Base-by-base conservation (phyloP, 305 asterid genomes). In the Coffea humblotiana region DNA sequence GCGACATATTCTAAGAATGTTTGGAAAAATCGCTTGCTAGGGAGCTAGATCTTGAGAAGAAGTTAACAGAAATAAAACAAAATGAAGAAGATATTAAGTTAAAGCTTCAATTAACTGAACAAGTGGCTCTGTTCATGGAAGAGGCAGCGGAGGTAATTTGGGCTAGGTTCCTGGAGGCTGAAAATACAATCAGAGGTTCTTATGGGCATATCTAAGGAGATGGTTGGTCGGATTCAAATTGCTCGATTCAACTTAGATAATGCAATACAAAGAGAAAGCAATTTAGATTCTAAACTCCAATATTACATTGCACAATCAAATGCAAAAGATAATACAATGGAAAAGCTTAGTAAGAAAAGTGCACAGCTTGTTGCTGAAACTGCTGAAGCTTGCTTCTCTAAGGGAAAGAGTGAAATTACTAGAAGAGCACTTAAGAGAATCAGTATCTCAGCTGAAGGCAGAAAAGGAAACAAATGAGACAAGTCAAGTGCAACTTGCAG, bases 141-240 rank as follows among this genome's bases (percentile, higher is more conserved):
- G 98, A 92, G 90, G 97, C 94, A 5, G 98, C 97, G 2, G 98
- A 92, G 88, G 95, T 86, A 74, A 89, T 91, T 40, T 93, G 96
- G 97, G 92, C 93, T 37, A 84, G 96, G 83, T 95, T 93, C 86
- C 87, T 93, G 49, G 97, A 93, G 89, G 92, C 97, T 0, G 99
- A 93, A 78, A 93, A 91, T 72, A 70, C 87, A 65, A 65, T 92
- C 94, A 0, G 98, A 88, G 86, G 87, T 95, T n/a, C 87, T 92
- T 11, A 87, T 86, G 94, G 97, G 93, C 75, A 90, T 92, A 73
- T 91, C 98, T 9, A 95, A 87, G 82, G 99, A 92, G 75, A 83
- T 88, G 86, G 81, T 87, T 25, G 86, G 82, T n/a, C 90, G 89
- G 61, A 84, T 89, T 77, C 95, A 85, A 78, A 52, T 79, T 35